phyloP scores from a whole-genome alignment of 2,329 filamentous ascomycete genomes.

The Mycosphaerelloides madeirae region DNA sequence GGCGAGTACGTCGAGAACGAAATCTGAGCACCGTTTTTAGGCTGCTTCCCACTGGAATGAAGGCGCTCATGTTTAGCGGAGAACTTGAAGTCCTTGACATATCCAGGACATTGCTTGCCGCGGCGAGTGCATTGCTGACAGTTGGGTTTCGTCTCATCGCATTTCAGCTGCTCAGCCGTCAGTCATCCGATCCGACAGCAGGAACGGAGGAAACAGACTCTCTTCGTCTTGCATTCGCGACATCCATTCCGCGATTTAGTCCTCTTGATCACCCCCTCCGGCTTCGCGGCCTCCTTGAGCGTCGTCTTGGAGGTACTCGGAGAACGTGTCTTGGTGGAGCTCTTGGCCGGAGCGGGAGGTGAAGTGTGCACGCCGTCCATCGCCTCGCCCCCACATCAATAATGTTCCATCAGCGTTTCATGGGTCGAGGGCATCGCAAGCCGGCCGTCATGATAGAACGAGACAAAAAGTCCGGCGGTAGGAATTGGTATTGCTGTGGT shows the following conservation, averaged over 20 bases:
- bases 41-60: not conserved
- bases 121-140: not conserved
- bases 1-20: not conserved
- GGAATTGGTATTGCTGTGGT: too few species aligned
- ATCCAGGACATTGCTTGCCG: not conserved
- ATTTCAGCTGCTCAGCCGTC: not conserved
- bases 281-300: too few species aligned
- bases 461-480: too few species aligned
- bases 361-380: too few species aligned
- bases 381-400: too few species aligned
- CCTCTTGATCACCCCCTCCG: too few species aligned
- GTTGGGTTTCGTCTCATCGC: not conserved
- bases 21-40: not conserved
- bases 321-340: too few species aligned
- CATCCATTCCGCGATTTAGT: conserved; percentile 1
- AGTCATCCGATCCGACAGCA: not conserved
- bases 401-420: too few species aligned
- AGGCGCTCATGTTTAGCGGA: conserved; percentile 1
- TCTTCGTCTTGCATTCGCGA: not conserved
- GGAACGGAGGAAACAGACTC: not conserved
- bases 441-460: too few species aligned
- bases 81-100: conserved; percentile 1
- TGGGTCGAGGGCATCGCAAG: too few species aligned
- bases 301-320: too few species aligned
- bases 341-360: too few species aligned